These are phyloP conservation scores for Fraxinus platypoda DNA, from an alignment of 305 asterid genomes.

Conservation along the genomic window DNA sequence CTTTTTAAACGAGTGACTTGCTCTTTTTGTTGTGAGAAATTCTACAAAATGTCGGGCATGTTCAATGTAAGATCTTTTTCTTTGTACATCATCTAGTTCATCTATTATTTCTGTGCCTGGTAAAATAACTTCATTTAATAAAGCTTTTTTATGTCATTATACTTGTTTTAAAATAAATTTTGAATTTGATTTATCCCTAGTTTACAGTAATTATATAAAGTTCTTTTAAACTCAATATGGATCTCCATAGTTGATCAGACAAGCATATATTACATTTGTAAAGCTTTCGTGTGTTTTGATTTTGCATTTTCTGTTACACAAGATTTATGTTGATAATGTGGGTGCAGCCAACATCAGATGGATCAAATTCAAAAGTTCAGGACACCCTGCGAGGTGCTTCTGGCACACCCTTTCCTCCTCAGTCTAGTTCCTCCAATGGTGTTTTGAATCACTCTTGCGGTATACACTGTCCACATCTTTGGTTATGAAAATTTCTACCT, in stretches of 20 bases:
- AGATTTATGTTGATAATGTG: neutral
- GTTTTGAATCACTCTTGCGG: conserved; percentile 62
- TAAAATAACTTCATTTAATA: neutral
- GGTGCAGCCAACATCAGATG: conserved; percentile 34
- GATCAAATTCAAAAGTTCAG: too few relatives aligned
- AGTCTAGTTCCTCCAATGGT: conserved; percentile 30
- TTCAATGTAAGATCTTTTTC: conserved; percentile 40
- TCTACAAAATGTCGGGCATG: neutral
- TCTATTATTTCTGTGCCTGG: neutral
- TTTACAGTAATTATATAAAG: too few relatives aligned
- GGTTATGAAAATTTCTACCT: too few relatives aligned
- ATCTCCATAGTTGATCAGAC: too few relatives aligned
- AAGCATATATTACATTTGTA: too few relatives aligned
- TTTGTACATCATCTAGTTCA: conserved; percentile 8
- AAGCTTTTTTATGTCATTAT: too few relatives aligned
- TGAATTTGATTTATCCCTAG: too few relatives aligned
- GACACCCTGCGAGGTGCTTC: too few relatives aligned
- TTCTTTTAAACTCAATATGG: too few relatives aligned
- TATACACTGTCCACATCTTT: conserved; percentile 6
- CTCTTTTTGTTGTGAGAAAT: conserved; percentile 34
- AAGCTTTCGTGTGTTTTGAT: too few relatives aligned
- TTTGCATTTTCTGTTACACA: neutral
- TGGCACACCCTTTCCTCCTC: too few relatives aligned
- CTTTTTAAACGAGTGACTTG: conserved; percentile 30
- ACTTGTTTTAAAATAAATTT: too few relatives aligned